Conservation (phyloP, 2,329 filamentous ascomycete genomes). For the Fusarium sp. region DNA sequence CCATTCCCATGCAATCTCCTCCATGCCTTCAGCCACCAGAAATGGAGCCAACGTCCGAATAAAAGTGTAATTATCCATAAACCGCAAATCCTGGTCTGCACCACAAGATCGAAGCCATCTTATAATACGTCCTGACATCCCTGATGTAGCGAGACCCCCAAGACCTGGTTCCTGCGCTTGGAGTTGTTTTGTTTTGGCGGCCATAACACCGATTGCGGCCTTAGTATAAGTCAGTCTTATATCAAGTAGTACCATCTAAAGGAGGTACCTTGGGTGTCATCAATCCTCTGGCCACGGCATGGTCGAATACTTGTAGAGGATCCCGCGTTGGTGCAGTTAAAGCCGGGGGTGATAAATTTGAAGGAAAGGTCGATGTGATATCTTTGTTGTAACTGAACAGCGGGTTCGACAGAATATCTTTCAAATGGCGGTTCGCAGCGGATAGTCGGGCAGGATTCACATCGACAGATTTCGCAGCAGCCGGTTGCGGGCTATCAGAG, state of each 20-base stretch:
- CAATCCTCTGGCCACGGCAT: conserved; percentile 67
- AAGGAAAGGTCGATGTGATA: conserved; percentile 35
- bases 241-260: no score
- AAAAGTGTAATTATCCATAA: conserved; percentile 58
- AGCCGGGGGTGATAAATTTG: conserved; percentile 22
- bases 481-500: conserved; percentile 43
- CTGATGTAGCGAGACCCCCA: conserved; percentile 56
- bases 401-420: conserved; percentile 69
- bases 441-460: conserved; percentile 53
- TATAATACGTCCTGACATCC: conserved; percentile 63
- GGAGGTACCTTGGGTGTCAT: conserved; percentile 69
- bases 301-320: conserved; percentile 68
- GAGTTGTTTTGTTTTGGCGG: conserved; percentile 61
- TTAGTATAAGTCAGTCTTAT: no score
- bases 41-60: conserved; percentile 61
- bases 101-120: conserved; percentile 68
- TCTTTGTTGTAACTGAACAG: conserved; percentile 61
- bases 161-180: conserved; percentile 47
- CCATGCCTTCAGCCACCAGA: conserved; percentile 65
- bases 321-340: conserved; percentile 49
- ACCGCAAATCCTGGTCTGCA: conserved; percentile 60
- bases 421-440: conserved; percentile 62
- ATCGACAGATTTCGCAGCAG: conserved; percentile 37
- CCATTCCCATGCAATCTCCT: conserved; percentile 68
- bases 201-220: conserved; percentile 67